A percentile compares a stretch with the other conserved stretches of the same genome.
These are phyloP conservation scores for Neonectria coccinea DNA, from an alignment of 2,329 filamentous ascomycete genomes.

Conservation along the genomic window DNA sequence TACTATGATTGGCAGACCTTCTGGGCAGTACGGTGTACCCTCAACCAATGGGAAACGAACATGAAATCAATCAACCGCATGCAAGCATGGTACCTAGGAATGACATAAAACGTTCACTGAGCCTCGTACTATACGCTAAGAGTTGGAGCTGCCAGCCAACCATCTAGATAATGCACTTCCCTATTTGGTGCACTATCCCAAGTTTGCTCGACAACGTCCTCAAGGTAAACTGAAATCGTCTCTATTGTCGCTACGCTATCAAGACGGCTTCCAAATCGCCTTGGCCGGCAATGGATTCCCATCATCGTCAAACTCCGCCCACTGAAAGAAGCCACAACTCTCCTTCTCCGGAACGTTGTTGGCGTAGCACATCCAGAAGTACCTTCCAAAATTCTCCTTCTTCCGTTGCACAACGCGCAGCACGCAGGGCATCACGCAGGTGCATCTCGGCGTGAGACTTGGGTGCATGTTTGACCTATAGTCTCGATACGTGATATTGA, in stretches of 20 bases:
- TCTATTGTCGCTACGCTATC: background rate
- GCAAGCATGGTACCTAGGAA: background rate
- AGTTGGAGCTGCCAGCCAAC: no score
- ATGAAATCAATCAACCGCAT: background rate
- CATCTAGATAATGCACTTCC: background rate
- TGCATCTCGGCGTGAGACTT: slow-evolving; percentile 79
- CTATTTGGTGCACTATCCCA: background rate
- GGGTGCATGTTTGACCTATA: slow-evolving; percentile 85
- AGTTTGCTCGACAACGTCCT: background rate
- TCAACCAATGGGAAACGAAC: background rate
- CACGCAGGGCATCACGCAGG: slow-evolving; percentile 75
- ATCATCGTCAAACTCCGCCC: slow-evolving; percentile 89
- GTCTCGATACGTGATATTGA: slow-evolving; percentile 94
- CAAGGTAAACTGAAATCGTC: background rate
- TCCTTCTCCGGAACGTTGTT: slow-evolving; percentile 76
- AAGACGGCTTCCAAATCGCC: background rate
- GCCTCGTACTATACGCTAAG: no score
- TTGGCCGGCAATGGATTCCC: slow-evolving; percentile 70
- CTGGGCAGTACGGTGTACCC: background rate
- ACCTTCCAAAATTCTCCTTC: slow-evolving; percentile 79
- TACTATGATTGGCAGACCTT: no score
- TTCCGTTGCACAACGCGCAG: slow-evolving; percentile 85
- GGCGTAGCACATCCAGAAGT: slow-evolving; percentile 95
- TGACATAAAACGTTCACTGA: no score
- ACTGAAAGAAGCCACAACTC: slow-evolving; percentile 83